phyloP scores from a whole-genome alignment of 148 eudicot genomes.

The Pharnaceum exiguum region DNA sequence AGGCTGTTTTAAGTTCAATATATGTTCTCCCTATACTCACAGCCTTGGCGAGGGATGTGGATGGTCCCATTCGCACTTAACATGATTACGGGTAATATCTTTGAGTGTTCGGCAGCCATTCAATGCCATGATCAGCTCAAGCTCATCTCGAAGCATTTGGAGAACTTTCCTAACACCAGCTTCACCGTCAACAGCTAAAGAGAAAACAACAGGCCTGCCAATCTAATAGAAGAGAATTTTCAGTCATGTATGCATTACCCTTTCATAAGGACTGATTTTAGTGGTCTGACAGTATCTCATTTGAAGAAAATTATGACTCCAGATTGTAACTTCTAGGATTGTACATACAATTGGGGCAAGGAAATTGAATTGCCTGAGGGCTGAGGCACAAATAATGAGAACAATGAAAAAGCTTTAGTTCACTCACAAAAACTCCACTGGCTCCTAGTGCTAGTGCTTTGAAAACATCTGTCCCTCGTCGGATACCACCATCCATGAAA shows the following conservation, averaged over 20 bases:
- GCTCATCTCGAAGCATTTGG: constrained; percentile 76
- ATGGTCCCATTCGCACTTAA: constrained; percentile 45
- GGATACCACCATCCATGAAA: constrained; percentile 75
- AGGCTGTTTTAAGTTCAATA: too few relatives aligned
- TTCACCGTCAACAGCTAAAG: constrained; percentile 82
- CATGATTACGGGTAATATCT: constrained; percentile 63
- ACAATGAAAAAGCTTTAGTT: neutral
- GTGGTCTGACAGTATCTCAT: too few relatives aligned
- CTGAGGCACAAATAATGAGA: neutral
- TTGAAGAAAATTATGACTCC: too few relatives aligned
- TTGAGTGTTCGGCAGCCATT: constrained; percentile 66
- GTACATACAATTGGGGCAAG: neutral
- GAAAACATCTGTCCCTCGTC: constrained; percentile 88
- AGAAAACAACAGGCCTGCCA: constrained; percentile 71
- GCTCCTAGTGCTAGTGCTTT: constrained; percentile 89
- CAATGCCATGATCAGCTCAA: constrained; percentile 84
- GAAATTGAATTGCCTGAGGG: too few relatives aligned
- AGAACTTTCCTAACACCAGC: constrained; percentile 71
- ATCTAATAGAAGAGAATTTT: too few relatives aligned
- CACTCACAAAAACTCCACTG: constrained; percentile 84
- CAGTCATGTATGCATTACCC: too few relatives aligned
- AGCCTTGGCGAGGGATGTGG: constrained; percentile 35
- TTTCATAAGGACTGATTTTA: too few relatives aligned
- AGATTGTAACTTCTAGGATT: too few relatives aligned
- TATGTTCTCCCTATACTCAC: too few relatives aligned